Base-by-base conservation (phyloP, 1,284 basidiomycete species). In the Moesziomyces parantarcticus region DNA sequence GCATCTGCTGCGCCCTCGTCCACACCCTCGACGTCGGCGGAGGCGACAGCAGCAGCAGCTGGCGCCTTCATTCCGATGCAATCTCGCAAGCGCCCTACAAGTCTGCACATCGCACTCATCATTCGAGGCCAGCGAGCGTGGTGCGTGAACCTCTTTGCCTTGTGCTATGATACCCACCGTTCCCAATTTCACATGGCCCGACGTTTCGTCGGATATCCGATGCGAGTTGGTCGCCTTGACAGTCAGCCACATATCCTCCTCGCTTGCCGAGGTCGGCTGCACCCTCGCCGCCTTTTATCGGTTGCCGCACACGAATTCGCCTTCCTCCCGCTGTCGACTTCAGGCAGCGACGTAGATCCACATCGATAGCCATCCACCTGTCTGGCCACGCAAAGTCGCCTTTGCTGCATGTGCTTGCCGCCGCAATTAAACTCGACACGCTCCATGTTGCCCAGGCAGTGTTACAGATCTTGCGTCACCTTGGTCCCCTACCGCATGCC, bases 101-200 rank as follows among this genome's bases (percentile, higher is more conserved):
- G n/a, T n/a, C n/a, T n/a, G n/a, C n/a, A 32, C 29, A 8, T 9
- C 13, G 29, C 3, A 32, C 10, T 11, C 0, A 13, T 32, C 29
- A 10, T 32, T 11, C 13, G 29, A 2, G 11, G 29, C 13, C 5
- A 13, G 29, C 29, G 29, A 32, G 45, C 20, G 20, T 34, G 32
- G 20, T 41, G 47, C 22, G 47, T 26, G 50, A 32, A 8, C 6
- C 11, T 32, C 29, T 13, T 3, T 32, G 29, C 29, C 8, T 32
- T 4, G 10, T 32, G 29, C 29, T 32, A 13, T 8, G 10, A 32
- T 5, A 32, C 29, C 29, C 29, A 13, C n/a, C n/a, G n/a, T n/a
- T n/a, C 29, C 9, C 26, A 26, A 32, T 50, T 50, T 50, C 50
- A 50, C 39, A 50, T 50, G 50, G 42, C 42, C 50, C 40, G 26